Evolutionary conservation across 1,139 yeast species (phyloP).

Genomic region (Spathaspora sp.): DNA sequence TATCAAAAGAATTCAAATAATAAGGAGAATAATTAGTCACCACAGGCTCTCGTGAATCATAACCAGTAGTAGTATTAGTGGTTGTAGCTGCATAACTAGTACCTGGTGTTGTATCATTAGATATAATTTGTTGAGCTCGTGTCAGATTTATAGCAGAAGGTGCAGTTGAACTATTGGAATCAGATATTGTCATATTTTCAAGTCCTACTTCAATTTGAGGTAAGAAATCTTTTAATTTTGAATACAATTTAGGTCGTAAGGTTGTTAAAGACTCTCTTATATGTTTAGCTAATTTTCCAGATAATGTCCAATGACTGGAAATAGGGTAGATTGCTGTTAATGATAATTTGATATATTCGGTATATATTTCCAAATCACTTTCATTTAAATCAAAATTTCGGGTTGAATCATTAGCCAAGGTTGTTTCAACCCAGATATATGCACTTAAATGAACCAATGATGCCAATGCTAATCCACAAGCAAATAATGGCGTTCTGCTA

Average conservation of each 20-base stretch:
- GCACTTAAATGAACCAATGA: conserved; percentile 50
- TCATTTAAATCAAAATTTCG: conserved; percentile 16
- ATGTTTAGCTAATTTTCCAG: conserved; percentile 46
- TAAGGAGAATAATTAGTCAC: background rate
- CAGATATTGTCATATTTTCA: conserved; percentile 9
- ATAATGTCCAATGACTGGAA: conserved; percentile 47
- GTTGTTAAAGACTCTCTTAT: conserved; percentile 38
- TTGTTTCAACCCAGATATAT: conserved; percentile 46
- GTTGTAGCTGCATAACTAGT: conserved; percentile 1
- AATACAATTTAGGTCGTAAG: conserved; percentile 27
- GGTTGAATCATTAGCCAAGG: conserved; percentile 10
- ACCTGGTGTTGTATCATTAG: conserved; percentile 2
- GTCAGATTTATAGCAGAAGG: conserved; percentile 6
- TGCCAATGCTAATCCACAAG: conserved; percentile 52
- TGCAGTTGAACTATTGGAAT: conserved; percentile 2
- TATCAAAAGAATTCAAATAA: background rate
- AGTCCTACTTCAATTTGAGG: conserved; percentile 16
- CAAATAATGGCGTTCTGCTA: conserved; percentile 48
- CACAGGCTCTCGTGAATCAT: background rate
- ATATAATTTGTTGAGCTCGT: conserved; percentile 1
- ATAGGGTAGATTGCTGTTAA: conserved; percentile 47
- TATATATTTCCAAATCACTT: conserved; percentile 39
- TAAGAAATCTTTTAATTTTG: conserved; percentile 19
- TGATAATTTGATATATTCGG: conserved; percentile 49
- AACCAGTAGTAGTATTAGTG: background rate